Conservation (phyloP, 2,329 filamentous ascomycete species). For the Fusarium metavorans region DNA sequence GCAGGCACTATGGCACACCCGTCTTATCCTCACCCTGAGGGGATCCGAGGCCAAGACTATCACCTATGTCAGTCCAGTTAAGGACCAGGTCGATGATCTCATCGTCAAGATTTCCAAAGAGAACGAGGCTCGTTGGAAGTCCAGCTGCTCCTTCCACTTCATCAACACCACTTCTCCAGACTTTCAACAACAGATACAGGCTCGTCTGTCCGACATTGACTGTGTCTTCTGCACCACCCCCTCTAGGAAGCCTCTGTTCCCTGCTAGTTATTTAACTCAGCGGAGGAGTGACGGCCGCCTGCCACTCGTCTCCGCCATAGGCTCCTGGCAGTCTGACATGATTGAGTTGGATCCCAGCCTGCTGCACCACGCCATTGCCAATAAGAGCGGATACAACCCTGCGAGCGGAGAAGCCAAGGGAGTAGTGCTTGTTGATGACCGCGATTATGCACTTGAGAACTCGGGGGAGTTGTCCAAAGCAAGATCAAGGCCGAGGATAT, state of each 20-base stretch:
- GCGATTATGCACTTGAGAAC: not conserved
- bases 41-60: not conserved
- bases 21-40: not conserved
- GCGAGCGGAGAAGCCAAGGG: not conserved
- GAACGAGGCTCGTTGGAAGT: not conserved
- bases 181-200: not conserved
- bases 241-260: not conserved
- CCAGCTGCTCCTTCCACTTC: not conserved
- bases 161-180: not conserved
- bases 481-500: not conserved
- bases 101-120: not conserved
- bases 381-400: not conserved
- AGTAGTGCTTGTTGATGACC: conserved; percentile 1
- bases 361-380: not conserved
- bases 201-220: not conserved
- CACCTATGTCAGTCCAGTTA: not conserved
- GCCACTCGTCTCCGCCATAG: not conserved
- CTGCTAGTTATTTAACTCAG: not conserved
- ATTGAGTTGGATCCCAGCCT: not conserved
- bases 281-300: not conserved
- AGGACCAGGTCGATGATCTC: not conserved
- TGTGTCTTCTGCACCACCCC: not conserved
- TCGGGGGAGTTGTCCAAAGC: not conserved
- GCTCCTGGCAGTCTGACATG: not conserved
- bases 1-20: not conserved